These are phyloP conservation scores for Scheffersomyces segobiensis DNA, from an alignment of 1,139 yeast species.

Conservation along the genomic window DNA sequence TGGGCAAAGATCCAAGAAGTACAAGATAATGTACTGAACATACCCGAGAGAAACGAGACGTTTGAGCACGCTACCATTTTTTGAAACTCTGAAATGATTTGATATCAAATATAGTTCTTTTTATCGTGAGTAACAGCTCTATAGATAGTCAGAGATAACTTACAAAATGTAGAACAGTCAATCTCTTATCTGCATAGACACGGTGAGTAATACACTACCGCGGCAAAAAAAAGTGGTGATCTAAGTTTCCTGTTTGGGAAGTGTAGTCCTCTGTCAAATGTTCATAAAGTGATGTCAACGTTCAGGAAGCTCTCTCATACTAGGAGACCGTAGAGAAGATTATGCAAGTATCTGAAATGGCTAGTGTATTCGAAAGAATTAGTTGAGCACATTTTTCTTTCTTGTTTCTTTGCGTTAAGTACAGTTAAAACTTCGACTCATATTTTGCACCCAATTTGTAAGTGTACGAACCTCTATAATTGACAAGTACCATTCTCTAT, in stretches of 20 bases:
- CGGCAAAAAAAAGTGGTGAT: not conserved
- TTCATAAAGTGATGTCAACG: not conserved
- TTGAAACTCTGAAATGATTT: not conserved
- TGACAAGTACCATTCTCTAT: not conserved
- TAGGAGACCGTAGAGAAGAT: not conserved
- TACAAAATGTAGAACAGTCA: not conserved
- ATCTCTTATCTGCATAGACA: not conserved
- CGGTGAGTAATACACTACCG: not conserved
- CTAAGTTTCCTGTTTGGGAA: not conserved
- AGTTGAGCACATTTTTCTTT: not conserved
- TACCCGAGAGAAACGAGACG: slow-evolving; percentile 21
- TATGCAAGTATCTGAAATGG: not conserved
- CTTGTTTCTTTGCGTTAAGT: not conserved
- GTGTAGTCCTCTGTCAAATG: not conserved
- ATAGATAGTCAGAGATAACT: not conserved
- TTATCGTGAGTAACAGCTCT: not conserved
- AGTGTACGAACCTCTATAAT: not conserved
- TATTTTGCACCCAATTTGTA: not conserved
- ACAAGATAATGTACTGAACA: slow-evolving; percentile 37
- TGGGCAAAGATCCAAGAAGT: slow-evolving; percentile 81
- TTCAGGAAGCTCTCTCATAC: not conserved
- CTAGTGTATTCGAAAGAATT: not conserved
- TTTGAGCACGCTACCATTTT: slow-evolving; percentile 16
- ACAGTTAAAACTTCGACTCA: not conserved
- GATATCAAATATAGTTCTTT: too few species aligned